Evolutionary conservation across 2,329 filamentous ascomycete genomes (phyloP).

Genomic region (Westerdykella aurantiaca): DNA sequence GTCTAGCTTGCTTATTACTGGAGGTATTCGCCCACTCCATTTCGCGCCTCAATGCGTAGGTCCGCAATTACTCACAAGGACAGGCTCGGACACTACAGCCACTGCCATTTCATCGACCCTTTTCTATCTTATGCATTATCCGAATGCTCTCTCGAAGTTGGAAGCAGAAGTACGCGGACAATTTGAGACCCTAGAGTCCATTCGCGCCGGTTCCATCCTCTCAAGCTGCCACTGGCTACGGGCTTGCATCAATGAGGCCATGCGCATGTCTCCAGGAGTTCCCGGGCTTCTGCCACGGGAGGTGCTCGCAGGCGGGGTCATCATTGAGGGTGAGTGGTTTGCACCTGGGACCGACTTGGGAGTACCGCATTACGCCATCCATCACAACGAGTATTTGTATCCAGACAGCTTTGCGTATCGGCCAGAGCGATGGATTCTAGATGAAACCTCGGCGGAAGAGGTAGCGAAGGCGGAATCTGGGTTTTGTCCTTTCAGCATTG

Average conservation of each 20-base stretch:
- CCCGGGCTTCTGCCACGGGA: conserved; percentile 9
- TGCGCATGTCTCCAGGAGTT: conserved; percentile 13
- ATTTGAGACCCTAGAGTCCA: no score
- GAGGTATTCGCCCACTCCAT: no score
- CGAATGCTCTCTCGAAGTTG: no score
- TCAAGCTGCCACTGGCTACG: conserved; percentile 11
- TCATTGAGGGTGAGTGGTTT: conserved; percentile 9
- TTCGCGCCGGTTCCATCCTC: conserved; percentile 10
- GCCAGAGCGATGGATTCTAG: conserved; percentile 16
- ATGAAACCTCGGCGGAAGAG: no score
- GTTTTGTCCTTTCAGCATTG: no score
- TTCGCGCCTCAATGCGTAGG: no score
- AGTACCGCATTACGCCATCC: conserved; percentile 13
- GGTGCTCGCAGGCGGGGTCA: conserved; percentile 12
- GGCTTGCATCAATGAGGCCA: conserved; percentile 20
- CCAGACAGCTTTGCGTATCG: conserved; percentile 10
- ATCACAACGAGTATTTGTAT: conserved; percentile 12
- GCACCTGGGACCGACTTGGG: conserved; percentile 12
- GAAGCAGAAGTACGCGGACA: no score
- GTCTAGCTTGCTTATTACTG: no score
- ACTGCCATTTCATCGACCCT: background rate
- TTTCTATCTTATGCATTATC: conserved; percentile 4
- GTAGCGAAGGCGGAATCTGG: no score
- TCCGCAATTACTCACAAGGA: no score
- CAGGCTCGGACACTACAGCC: conserved; percentile 2